Conservation (phyloP, 2,329 filamentous ascomycete genomes). For the Mariannaea sp. region DNA sequence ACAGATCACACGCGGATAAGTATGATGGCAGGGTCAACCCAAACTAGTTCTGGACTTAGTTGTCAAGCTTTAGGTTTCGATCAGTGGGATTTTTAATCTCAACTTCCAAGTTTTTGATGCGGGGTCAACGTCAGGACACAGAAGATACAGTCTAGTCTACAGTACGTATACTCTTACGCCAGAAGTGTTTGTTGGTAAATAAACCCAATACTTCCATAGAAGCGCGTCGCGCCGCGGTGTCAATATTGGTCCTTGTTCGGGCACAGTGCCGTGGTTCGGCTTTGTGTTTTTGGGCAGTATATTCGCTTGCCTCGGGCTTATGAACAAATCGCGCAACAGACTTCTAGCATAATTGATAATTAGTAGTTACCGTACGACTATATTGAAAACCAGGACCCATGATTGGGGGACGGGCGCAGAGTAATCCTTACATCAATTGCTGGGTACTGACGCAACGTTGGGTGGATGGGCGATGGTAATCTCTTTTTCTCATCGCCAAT, state of each 20-base stretch:
- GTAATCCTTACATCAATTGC: not conserved
- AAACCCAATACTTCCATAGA: conserved; percentile 16
- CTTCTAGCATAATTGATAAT: no score
- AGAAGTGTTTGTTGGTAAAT: not conserved
- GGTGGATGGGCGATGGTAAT: no score
- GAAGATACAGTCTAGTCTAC: no score
- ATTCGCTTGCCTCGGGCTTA: conserved; percentile 1
- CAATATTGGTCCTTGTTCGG: conserved; percentile 9
- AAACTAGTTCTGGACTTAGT: conserved; percentile 7
- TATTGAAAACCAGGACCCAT: not conserved
- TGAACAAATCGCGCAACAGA: not conserved
- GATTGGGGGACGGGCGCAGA: not conserved
- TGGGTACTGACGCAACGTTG: not conserved
- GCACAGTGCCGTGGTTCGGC: conserved; percentile 8
- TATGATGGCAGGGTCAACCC: conserved; percentile 4
- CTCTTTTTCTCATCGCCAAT: not conserved
- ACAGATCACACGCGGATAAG: conserved; percentile 4
- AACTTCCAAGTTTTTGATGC: conserved; percentile 14
- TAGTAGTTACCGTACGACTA: no score
- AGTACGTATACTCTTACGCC: conserved; percentile 6
- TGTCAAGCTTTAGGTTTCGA: conserved; percentile 13
- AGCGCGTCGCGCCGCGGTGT: conserved; percentile 24
- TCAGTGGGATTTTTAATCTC: conserved; percentile 25
- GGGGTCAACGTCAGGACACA: conserved; percentile 23
- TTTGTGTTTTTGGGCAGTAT: not conserved